phyloP scores from a whole-genome alignment of 2,329 filamentous ascomycete species.

The Penicillium digitatum region DNA sequence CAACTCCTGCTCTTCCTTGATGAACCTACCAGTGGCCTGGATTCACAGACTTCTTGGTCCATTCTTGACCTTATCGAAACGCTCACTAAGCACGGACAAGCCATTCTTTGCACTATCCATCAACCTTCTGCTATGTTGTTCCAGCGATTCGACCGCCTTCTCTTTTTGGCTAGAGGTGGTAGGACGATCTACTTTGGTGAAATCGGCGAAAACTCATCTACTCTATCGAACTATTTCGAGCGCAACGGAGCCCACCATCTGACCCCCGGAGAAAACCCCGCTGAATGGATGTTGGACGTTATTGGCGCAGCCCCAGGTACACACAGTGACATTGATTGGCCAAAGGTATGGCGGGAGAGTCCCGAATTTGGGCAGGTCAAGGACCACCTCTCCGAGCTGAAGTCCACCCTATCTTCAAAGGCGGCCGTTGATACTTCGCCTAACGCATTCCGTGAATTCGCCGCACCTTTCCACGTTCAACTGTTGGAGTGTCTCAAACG shows the following conservation, averaged over 20 bases:
- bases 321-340: conserved; percentile 60
- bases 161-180: conserved; percentile 61
- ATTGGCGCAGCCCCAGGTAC: conserved; percentile 60
- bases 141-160: conserved; percentile 11
- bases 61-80: not conserved
- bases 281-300: conserved; percentile 65
- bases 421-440: conserved; percentile 16
- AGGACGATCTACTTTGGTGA: conserved; percentile 65
- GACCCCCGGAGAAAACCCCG: conserved; percentile 42
- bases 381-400: conserved; percentile 45
- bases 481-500: not conserved
- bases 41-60: conserved; percentile 1
- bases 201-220: conserved; percentile 56
- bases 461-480: conserved; percentile 50
- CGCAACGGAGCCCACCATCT: conserved; percentile 49
- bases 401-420: conserved; percentile 54
- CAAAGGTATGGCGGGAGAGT: conserved; percentile 37
- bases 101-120: conserved; percentile 1
- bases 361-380: not conserved
- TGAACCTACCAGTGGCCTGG: conserved; percentile 1
- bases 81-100: not conserved
- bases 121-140: conserved; percentile 1
- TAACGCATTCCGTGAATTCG: conserved; percentile 60
- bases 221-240: conserved; percentile 60
- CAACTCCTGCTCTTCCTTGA: not conserved